Base-by-base conservation (phyloP, 2,329 filamentous ascomycete genomes). In the Verticillium alfalfae region DNA sequence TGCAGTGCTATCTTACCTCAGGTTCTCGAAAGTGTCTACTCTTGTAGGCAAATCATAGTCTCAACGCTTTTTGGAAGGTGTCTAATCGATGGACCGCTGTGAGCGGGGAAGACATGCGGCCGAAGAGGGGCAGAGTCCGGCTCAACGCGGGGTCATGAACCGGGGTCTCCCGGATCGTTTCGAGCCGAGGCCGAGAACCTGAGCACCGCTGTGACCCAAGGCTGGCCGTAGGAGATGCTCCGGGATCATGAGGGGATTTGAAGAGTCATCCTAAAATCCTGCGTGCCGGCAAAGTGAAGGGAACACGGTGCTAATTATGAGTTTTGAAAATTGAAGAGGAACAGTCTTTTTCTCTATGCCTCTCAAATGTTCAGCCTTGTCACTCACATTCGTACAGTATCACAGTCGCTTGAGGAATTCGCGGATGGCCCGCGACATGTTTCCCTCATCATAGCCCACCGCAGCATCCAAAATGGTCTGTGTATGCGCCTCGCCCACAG, bases 391-490 rank as follows among this genome's bases (percentile, higher is more conserved):
- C 6, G 15, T 41, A 18, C 10, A 41, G 39, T 1, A 16, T 26
- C 18, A 52, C 3, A 52, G n/a, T 5, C 45, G 45, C 45, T 52
- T 52, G 8, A 52, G 12, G 31, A 52, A 52, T 18, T 52, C 45
- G 10, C 22, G 16, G 16, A 65, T 57, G 18, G 64, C 62, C 13
- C 56, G 31, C 37, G 36, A 57, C 59, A 63, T 62, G 5, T 36
- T 55, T 2, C 62, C 64, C 3, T 49, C 60, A 2, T 61, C 16
- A 13, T 62, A 63, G 8, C 56, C 13, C 34, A 59, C 31, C 7
- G 38, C 57, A 16, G 55, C 56, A 55, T 65, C 64, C 9, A 65
- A 16, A 2, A 36, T 62, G 4, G 57, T 52, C 56, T 65, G 64
- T 9, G 58, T 60, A 58, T 63, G 64, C 16, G 56, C 58, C 56